These are phyloP conservation scores for Aspergillus quadricinctus DNA, from an alignment of 2,329 filamentous ascomycete species.

Conservation along the genomic window DNA sequence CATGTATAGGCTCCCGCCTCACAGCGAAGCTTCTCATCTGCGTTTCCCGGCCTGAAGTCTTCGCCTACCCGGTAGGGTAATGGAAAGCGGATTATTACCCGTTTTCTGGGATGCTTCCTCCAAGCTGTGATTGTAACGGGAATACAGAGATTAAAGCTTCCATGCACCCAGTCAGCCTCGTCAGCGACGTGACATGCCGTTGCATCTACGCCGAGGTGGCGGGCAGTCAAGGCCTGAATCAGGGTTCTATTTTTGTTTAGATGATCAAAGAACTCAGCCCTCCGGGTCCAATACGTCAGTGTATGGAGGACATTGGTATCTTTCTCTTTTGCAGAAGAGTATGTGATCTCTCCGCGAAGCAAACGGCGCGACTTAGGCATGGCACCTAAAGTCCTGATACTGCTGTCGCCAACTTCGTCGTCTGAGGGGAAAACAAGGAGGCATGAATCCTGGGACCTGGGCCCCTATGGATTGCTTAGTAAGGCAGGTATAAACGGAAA, in stretches of 20 bases:
- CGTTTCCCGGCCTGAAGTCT: slow-evolving; percentile 17
- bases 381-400: too few relatives aligned
- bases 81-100: slow-evolving; percentile 17
- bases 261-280: slow-evolving; percentile 9
- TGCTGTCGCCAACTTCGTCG: too few relatives aligned
- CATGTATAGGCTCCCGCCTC: slow-evolving; percentile 24
- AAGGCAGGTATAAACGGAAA: too few relatives aligned
- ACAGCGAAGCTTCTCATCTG: slow-evolving; percentile 22
- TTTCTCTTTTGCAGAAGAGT: slow-evolving; percentile 14
- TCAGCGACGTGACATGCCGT: slow-evolving; percentile 8
- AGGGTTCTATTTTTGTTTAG: slow-evolving; percentile 4
- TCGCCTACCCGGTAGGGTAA: slow-evolving; percentile 20
- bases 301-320: slow-evolving; percentile 19
- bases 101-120: not conserved
- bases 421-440: too few relatives aligned
- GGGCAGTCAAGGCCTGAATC: slow-evolving; percentile 15
- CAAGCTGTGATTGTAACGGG: slow-evolving; percentile 9
- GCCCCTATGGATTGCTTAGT: too few relatives aligned
- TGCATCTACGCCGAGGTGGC: slow-evolving; percentile 15
- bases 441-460: too few relatives aligned
- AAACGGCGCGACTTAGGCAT: not conserved
- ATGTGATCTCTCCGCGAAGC: slow-evolving; percentile 19
- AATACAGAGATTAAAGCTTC: slow-evolving; percentile 20
- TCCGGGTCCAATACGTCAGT: slow-evolving; percentile 13
- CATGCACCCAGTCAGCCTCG: slow-evolving; percentile 12